Percentiles rank a stretch among this genome's conserved stretches.
phyloP scores from a whole-genome alignment of 495 filamentous ascomycete genomes.

The Astrocystis sublimbata region DNA sequence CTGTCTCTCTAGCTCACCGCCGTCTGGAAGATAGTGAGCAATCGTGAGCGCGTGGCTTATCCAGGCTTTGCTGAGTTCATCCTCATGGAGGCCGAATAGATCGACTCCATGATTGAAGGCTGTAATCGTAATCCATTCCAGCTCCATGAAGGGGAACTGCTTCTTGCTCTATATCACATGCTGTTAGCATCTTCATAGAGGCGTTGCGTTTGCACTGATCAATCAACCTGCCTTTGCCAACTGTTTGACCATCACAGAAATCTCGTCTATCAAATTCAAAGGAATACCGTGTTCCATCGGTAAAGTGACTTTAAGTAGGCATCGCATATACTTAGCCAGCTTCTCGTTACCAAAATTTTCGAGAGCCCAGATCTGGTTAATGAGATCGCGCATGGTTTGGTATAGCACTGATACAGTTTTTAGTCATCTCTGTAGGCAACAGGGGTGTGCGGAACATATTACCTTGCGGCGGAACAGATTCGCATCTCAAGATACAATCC shows the following conservation, averaged over 20 bases:
- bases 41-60: constrained; percentile 64
- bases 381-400: constrained; percentile 57
- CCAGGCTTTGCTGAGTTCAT: constrained; percentile 63
- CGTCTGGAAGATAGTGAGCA: constrained; percentile 56
- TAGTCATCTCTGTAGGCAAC: background rate
- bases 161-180: constrained; percentile 42
- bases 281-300: constrained; percentile 44
- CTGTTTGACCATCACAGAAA: constrained; percentile 50
- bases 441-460: constrained; percentile 16
- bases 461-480: constrained; percentile 51
- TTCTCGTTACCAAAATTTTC: constrained; percentile 53
- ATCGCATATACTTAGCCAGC: constrained; percentile 71
- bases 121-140: constrained; percentile 74
- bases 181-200: constrained; percentile 3
- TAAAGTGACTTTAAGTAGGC: constrained; percentile 67
- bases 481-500: constrained; percentile 60
- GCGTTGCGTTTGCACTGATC: background rate
- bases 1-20: constrained; percentile 49
- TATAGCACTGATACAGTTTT: constrained; percentile 42
- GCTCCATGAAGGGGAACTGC: constrained; percentile 66
- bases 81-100: constrained; percentile 59
- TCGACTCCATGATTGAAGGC: constrained; percentile 79
- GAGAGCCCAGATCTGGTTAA: constrained; percentile 62
- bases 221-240: constrained; percentile 38
- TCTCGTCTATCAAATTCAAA: constrained; percentile 59